Conservation (phyloP, 2,329 filamentous ascomycete species). For the Fusarium tuaranense region DNA sequence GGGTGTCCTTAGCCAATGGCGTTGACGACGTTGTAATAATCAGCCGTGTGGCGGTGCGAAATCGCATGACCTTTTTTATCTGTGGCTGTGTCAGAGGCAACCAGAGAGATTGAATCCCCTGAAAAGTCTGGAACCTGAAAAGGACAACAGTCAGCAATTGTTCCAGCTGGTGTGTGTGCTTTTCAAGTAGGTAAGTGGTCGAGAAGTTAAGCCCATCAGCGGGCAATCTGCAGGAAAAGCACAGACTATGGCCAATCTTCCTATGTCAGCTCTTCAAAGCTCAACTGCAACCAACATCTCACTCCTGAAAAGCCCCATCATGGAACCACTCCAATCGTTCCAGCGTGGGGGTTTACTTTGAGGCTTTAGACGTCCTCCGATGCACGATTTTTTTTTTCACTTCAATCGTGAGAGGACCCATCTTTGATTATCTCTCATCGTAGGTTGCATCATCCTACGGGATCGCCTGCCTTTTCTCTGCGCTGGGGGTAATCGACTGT, state of each 20-base stretch:
- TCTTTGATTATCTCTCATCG: slow-evolving; percentile 33
- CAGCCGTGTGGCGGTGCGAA: slow-evolving; percentile 45
- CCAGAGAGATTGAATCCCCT: background rate
- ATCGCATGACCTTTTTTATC: slow-evolving; percentile 41
- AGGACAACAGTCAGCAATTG: background rate
- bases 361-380: background rate
- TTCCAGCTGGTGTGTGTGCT: background rate
- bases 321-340: slow-evolving; percentile 17
- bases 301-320: background rate
- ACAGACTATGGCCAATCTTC: background rate
- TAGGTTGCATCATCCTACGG: slow-evolving; percentile 5
- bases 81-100: background rate
- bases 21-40: slow-evolving; percentile 40
- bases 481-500: background rate
- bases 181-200: background rate
- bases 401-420: slow-evolving; percentile 13
- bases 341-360: slow-evolving; percentile 1
- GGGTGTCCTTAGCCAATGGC: slow-evolving; percentile 28
- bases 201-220: background rate
- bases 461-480: slow-evolving; percentile 2
- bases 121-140: background rate
- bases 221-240: background rate
- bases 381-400: background rate
- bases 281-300: background rate
- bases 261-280: background rate